Base-by-base conservation (phyloP, 768 basidiomycete genomes). In the Hirschioporus abietinus region DNA sequence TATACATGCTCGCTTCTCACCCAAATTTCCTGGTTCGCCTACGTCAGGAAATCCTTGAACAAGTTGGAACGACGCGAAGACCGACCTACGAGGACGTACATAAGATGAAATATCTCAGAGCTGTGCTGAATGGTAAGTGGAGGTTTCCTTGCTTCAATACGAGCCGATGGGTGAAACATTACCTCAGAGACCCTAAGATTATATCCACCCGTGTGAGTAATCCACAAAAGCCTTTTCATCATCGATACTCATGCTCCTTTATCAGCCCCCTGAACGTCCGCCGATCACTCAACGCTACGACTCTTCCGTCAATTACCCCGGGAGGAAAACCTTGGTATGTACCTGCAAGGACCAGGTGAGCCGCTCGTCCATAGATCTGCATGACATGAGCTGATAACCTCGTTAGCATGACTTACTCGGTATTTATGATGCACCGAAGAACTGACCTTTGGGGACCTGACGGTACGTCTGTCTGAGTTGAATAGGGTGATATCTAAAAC, bases 61-160 rank as follows among this genome's bases (percentile, higher is more conserved):
- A 74, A 36, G 71, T 85, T 7, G 84, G 84, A 9, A 67, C 73
- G 10, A 70, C 66, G 10, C 70, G 73, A 3, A 69, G 74, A 4
- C 84, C 84, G 0, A 80, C 77, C 0, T 80, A 78, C 67, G 81
- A 81, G 7, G 76, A 83, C 61, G 76, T 86, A 70, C 76, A 79
- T 58, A 76, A 81, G 1, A 81, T 86, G 82, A 83, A 78, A 68
- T 80, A 79, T 68, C 68, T 80, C 1, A 71, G 77, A 60, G 79
- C 79, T 6, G 73, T 79, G 9, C 73, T 79, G 66, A 79, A 79
- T 66, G 78, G 78, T 77, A 36, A n/a, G n/a, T 9, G 70, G 7
- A 7, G 7, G 7, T 36, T 59, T 26, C 58, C 34, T 42, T 26
- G 0, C 23, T 34, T 58, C 36, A 24, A 24, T 10, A 20, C 7